Percentiles rank a stretch among this genome's conserved stretches.
phyloP scores from a whole-genome alignment of 768 basidiomycete genomes.

The Vararia minispora region DNA sequence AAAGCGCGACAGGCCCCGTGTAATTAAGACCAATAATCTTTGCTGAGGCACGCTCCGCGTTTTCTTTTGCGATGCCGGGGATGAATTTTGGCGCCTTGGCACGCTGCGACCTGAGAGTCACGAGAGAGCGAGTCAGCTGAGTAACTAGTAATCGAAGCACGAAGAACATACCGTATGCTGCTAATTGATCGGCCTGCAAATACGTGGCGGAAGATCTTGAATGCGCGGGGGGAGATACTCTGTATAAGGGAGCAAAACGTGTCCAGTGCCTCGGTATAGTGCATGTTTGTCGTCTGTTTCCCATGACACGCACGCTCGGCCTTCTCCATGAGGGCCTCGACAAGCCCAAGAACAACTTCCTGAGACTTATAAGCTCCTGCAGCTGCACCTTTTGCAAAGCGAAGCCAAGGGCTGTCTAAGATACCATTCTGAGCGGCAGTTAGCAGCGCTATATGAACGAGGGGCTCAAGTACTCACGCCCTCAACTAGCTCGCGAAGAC shows the following conservation, averaged over 20 bases:
- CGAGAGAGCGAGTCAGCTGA: too few species aligned
- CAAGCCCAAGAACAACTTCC: conserved; percentile 1
- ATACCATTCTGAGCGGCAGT: neutral
- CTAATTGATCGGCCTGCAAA: neutral
- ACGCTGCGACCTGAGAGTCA: too few species aligned
- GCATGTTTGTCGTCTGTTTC: neutral
- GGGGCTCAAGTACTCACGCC: neutral
- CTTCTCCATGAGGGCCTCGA: neutral
- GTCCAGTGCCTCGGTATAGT: neutral
- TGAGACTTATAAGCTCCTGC: conserved; percentile 11
- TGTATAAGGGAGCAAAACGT: neutral
- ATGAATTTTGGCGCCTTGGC: neutral
- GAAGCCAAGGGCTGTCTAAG: conserved; percentile 9
- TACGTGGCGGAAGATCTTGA: neutral
- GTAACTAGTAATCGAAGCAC: too few species aligned
- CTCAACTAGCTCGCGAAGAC: neutral
- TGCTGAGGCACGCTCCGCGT: neutral
- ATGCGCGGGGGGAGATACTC: neutral
- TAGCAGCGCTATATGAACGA: too few species aligned
- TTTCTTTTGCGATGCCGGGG: neutral
- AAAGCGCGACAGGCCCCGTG: neutral
- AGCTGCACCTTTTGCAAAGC: conserved; percentile 15
- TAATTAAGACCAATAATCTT: neutral
- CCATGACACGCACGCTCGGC: neutral
- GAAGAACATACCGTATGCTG: neutral